Base-by-base conservation (phyloP, 371 early-diverging fungal genomes). In the Mucor racemosus region DNA sequence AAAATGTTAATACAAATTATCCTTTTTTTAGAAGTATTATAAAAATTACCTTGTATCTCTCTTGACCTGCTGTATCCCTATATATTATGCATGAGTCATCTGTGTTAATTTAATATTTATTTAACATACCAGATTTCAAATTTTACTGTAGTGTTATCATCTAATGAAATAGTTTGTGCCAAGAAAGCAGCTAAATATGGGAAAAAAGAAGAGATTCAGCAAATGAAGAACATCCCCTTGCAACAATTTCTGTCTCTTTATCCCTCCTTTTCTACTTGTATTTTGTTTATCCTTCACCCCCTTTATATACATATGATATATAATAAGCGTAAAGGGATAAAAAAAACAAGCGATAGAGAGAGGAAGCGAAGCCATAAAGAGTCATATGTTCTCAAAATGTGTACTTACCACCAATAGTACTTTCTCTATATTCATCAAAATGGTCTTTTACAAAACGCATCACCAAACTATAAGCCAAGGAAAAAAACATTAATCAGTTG, bases 361-460 rank as follows among this genome's bases (percentile, higher is more conserved):
- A 50, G 26, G 9, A 10, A 14, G 26, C 26, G 7, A 50, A 19
- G 17, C 8, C 17, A 53, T 10, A 10, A 40, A 40, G 64, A 55
- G 7, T 15, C n/a, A 34, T 5, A 53, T 53, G 53, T 31, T 53
- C 17, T 53, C 53, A 53, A 14, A 13, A 13, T 6, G 17, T 1
- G 7, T 50, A 56, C 69, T 73, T 86, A 92, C 94, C 95, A 81
- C 98, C 98, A 77, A 98, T 98, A 46, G 99, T 99, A 68, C 97
- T 97, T 76, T 98, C 98, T 84, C 95, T 92, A 80, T 97, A 96
- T 75, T 97, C 98, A 72, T 97, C 95, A 83, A 97, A 99, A 76
- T 96, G 95, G 79, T 95, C 94, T 78, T 96, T 96, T 57, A 97
- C 97, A 76, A 97, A 97, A 58, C 99, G 93, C 67, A 95, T 90